phyloP scores from a whole-genome alignment of 1,139 yeast genomes.

The Pichia sp. region DNA sequence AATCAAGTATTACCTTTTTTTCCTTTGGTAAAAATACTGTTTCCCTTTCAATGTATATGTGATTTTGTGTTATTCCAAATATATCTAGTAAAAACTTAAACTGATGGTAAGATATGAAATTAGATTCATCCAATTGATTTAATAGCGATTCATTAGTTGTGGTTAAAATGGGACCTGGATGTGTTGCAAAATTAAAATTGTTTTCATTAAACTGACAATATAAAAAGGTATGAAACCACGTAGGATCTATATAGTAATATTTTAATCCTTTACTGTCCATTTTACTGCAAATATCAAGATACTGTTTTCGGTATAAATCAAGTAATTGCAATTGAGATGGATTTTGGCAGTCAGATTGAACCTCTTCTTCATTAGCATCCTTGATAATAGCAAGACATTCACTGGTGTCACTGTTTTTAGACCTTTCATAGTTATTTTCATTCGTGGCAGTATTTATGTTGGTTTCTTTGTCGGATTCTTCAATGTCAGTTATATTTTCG shows the following conservation, averaged over 20 bases:
- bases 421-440: not conserved
- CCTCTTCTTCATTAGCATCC: not conserved
- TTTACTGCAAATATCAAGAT: not conserved
- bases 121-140: not conserved
- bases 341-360: not conserved
- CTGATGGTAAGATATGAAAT: conserved; percentile 5
- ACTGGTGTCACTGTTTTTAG: not conserved
- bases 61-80: conserved; percentile 45
- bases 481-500: conserved; percentile 4
- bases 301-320: conserved; percentile 1
- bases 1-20: conserved; percentile 43
- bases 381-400: too few species aligned
- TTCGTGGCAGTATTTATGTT: not conserved
- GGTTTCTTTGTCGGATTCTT: not conserved
- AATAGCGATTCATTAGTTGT: not conserved
- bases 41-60: conserved; percentile 42
- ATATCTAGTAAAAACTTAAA: conserved; percentile 42
- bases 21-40: conserved; percentile 19
- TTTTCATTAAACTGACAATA: conserved; percentile 1
- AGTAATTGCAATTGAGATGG: conserved; percentile 3
- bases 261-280: not conserved
- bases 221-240: conserved; percentile 8
- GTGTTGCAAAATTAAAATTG: not conserved
- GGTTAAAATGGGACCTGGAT: conserved; percentile 10
- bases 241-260: conserved; percentile 8